phyloP scores from a whole-genome alignment of 2,329 filamentous ascomycete genomes.

The Monosporascus sp. region DNA sequence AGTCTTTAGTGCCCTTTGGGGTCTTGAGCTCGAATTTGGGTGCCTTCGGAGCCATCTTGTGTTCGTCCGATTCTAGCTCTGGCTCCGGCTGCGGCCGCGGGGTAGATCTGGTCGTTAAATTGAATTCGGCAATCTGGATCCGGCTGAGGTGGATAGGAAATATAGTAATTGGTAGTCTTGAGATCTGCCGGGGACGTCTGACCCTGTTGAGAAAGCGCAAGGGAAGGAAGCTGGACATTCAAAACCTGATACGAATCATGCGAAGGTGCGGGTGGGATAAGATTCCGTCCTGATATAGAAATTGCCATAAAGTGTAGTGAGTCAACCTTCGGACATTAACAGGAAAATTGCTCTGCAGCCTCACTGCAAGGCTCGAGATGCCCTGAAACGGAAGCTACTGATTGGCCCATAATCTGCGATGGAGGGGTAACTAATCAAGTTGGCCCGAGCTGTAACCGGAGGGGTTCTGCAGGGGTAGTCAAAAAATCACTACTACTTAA shows the following conservation, averaged over 20 bases:
- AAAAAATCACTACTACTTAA: too few species aligned
- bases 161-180: not conserved
- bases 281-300: too few species aligned
- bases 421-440: too few species aligned
- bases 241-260: not conserved
- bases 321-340: too few species aligned
- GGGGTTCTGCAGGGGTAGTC: too few species aligned
- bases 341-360: too few species aligned
- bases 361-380: too few species aligned
- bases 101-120: not conserved
- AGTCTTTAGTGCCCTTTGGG: conserved; percentile 88
- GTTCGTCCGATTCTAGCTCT: not conserved
- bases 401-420: too few species aligned
- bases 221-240: conserved; percentile 10
- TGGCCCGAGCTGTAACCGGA: too few species aligned
- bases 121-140: not conserved
- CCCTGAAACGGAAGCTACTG: too few species aligned
- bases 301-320: too few species aligned
- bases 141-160: not conserved
- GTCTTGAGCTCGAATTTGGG: conserved; percentile 70
- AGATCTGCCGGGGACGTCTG: conserved; percentile 1
- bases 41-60: conserved; percentile 33
- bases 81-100: conserved; percentile 4
- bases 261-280: too few species aligned
- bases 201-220: conserved; percentile 1